phyloP scores from a whole-genome alignment of 352 stramenopile species.

The Phytophthora palmivora region DNA sequence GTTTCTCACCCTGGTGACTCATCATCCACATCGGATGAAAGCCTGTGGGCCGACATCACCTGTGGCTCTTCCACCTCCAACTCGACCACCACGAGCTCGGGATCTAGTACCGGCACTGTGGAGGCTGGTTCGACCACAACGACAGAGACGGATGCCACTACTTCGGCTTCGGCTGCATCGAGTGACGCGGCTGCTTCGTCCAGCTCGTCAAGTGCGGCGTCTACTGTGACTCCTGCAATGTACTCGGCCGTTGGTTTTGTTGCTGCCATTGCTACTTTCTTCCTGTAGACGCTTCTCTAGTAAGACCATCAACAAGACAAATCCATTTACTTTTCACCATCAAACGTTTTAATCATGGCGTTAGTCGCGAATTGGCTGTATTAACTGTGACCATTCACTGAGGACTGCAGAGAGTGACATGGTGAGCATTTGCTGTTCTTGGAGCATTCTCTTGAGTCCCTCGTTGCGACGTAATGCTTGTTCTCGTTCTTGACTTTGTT shows the following conservation, averaged over 20 bases:
- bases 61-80: slow-evolving; percentile 31
- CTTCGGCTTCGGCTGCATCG: slow-evolving; percentile 13
- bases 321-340: slow-evolving; percentile 6
- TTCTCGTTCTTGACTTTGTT: slow-evolving; percentile 24
- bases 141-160: slow-evolving; percentile 4
- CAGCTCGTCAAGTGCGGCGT: slow-evolving; percentile 29
- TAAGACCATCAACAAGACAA: slow-evolving; percentile 15
- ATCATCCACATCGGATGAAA: slow-evolving; percentile 32
- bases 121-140: slow-evolving; percentile 19
- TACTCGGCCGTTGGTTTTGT: slow-evolving; percentile 27
- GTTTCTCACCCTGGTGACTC: slow-evolving; percentile 46
- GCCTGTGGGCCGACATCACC: slow-evolving; percentile 40
- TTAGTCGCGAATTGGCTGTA: neutral
- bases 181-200: slow-evolving; percentile 11
- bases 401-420: slow-evolving; percentile 20
- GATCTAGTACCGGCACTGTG: slow-evolving; percentile 21
- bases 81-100: slow-evolving; percentile 21
- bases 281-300: slow-evolving; percentile 24
- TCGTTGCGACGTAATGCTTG: slow-evolving; percentile 18
- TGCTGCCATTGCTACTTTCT: slow-evolving; percentile 23
- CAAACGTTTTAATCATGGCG: neutral
- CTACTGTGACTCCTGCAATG: slow-evolving; percentile 24
- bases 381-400: slow-evolving; percentile 13
- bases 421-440: slow-evolving; percentile 25
- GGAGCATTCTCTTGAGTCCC: slow-evolving; percentile 24